A percentile compares a stretch with the other conserved stretches of the same genome.
phyloP scores from a whole-genome alignment of 2,329 filamentous ascomycete species.

The Colletotrichum sp. region DNA sequence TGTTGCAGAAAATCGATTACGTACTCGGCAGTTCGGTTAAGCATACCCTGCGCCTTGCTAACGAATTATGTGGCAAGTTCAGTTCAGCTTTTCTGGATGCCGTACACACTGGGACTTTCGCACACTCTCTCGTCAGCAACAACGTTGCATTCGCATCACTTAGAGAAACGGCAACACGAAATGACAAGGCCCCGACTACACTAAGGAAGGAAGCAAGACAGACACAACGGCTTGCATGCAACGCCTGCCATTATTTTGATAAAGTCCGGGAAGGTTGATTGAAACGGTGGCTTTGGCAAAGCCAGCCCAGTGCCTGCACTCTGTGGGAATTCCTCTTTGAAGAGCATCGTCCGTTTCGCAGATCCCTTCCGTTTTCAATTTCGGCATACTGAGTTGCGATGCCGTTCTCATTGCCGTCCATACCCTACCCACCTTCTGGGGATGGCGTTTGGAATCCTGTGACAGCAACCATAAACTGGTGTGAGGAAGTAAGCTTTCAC shows the following conservation, averaged over 20 bases:
- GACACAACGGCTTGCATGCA: not conserved
- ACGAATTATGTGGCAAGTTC: not conserved
- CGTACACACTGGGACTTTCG: not conserved
- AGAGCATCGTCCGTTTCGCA: not conserved
- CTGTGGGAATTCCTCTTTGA: not conserved
- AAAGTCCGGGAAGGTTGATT: not conserved
- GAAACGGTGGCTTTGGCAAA: not conserved
- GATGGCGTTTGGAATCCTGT: not conserved
- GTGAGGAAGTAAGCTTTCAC: not conserved
- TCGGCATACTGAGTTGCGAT: not conserved
- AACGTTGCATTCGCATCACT: not conserved
- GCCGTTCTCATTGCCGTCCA: not conserved
- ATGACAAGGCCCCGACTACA: not conserved
- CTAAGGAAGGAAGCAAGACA: not conserved
- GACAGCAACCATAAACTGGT: not conserved
- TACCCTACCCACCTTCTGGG: not conserved
- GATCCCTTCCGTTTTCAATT: not conserved
- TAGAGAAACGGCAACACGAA: not conserved
- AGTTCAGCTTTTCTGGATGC: not conserved
- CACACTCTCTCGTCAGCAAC: not conserved
- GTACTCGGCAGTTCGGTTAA: not conserved
- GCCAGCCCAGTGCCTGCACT: not conserved
- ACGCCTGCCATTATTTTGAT: not conserved
- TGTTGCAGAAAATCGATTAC: not conserved
- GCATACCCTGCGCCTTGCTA: not conserved